phyloP scores from a whole-genome alignment of 2,329 filamentous ascomycete species.

The Zymoseptoria ardabiliae region DNA sequence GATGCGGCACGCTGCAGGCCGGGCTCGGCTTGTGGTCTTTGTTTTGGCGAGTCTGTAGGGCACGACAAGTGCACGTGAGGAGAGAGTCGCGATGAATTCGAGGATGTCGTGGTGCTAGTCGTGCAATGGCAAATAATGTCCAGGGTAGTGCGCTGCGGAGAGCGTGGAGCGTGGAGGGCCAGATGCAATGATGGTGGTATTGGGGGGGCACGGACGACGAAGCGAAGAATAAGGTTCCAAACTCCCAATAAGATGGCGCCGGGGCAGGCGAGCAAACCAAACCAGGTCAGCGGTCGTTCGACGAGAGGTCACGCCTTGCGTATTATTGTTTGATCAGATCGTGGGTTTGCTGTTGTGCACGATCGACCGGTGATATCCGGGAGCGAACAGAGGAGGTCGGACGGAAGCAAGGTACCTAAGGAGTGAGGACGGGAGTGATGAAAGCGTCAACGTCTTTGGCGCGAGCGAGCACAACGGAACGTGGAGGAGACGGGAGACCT shows the following conservation, averaged over 20 bases:
- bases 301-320: neutral
- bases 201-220: neutral
- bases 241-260: too few relatives aligned
- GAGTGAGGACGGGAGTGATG: neutral
- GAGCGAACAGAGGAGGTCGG: neutral
- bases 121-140: neutral
- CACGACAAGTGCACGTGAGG: conserved; percentile 3
- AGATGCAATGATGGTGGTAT: neutral
- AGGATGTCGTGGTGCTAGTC: neutral
- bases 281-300: neutral
- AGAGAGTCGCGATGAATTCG: neutral
- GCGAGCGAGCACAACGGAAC: neutral
- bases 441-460: neutral
- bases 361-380: neutral
- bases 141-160: neutral
- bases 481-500: neutral
- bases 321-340: neutral
- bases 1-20: conserved; percentile 16
- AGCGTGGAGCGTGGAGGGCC: neutral
- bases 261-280: neutral
- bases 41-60: conserved; percentile 7
- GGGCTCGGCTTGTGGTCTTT: conserved; percentile 10
- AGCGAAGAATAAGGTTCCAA: too few relatives aligned
- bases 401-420: neutral
- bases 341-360: neutral